A percentile compares a stretch with the other conserved stretches of the same genome.
Conservation (phyloP, 2,329 filamentous ascomycete species). For the Neofusicoccum umdonicola region DNA sequence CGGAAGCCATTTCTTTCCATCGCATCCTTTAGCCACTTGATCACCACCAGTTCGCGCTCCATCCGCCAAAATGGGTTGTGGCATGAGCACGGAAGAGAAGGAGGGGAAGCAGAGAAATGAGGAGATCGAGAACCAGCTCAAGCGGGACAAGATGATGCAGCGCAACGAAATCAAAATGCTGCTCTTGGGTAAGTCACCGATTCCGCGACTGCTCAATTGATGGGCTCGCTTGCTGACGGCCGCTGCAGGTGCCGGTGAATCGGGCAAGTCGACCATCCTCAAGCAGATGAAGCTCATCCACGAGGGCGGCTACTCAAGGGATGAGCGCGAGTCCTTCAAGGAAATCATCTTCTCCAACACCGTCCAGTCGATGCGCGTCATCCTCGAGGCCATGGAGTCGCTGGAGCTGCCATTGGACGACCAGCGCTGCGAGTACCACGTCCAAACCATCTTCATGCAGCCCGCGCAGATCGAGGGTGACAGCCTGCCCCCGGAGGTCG, state of each 20-base stretch:
- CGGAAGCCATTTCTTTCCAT: constrained; percentile 14
- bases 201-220: constrained; percentile 14
- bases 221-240: constrained; percentile 19
- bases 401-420: constrained; percentile 81
- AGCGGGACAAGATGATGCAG: constrained; percentile 97
- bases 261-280: constrained; percentile 88
- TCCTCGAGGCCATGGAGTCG: constrained; percentile 67
- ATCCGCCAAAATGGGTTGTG: constrained; percentile 85
- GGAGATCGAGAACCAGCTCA: constrained; percentile 99
- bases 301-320: constrained; percentile 96
- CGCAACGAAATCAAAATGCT: constrained; percentile 99
- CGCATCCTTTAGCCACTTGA: constrained; percentile 1
- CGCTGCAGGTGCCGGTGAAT: constrained; percentile 85
- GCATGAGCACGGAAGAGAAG: constrained; percentile 99
- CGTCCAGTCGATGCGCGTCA: constrained; percentile 68
- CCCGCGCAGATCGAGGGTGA: constrained; percentile 95
- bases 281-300: constrained; percentile 99
- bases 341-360: constrained; percentile 73
- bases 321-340: constrained; percentile 70
- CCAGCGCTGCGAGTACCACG: constrained; percentile 91
- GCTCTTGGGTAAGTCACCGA: constrained; percentile 71
- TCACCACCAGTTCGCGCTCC: not conserved
- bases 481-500: constrained; percentile 89
- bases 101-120: constrained; percentile 99
- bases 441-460: constrained; percentile 98